Evolutionary conservation across 805 yeast genomes (phyloP).

Genomic region (Millerozyma miso): DNA sequence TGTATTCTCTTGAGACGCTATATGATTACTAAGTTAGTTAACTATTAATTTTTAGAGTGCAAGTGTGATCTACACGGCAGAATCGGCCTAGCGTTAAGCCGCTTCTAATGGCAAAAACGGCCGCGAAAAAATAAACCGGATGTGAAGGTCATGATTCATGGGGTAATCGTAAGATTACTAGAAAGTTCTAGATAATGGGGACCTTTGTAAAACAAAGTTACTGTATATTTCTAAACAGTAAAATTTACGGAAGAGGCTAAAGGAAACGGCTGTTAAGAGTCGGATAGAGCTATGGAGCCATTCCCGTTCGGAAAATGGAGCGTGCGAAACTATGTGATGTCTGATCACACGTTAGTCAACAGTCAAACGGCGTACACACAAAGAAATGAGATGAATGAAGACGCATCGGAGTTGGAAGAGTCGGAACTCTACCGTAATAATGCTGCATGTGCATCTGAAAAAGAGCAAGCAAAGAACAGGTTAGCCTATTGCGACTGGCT

Average conservation of each 20-base stretch:
- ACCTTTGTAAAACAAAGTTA: no score
- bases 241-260: not conserved
- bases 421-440: not conserved
- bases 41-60: not conserved
- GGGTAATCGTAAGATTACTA: not conserved
- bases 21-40: not conserved
- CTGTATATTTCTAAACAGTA: not conserved
- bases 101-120: not conserved
- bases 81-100: not conserved
- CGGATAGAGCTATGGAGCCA: no score
- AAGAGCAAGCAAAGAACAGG: no score
- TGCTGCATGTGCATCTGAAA: no score
- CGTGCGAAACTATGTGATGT: no score
- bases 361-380: not conserved
- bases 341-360: no score
- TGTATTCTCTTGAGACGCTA: not conserved
- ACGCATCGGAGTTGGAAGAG: not conserved
- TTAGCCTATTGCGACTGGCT: conserved; percentile 31
- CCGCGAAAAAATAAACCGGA: not conserved
- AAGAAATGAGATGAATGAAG: no score
- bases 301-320: no score
- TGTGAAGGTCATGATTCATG: not conserved
- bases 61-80: not conserved
- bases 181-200: not conserved
- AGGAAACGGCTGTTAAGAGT: no score